Evolutionary conservation across 2,329 filamentous ascomycete genomes (phyloP), one percentile per base, ranked within the genome.

Genomic region (Paecilomyces niveus): DNA sequence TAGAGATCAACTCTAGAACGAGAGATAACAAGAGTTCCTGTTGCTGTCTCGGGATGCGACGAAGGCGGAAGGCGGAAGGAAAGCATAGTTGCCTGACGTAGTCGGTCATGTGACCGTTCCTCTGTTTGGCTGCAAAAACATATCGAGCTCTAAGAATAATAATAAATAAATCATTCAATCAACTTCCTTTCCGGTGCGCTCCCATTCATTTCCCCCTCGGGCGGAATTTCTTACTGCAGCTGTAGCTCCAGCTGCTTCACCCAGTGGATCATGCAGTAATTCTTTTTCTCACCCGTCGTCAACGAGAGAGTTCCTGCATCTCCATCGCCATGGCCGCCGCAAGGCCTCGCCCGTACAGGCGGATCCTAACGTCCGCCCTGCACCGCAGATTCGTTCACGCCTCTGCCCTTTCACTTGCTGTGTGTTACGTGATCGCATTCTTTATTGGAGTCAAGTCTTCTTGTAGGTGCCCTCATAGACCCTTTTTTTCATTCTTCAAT

Each of bases 321-420:
- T 63, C 53, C 67, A 51, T 45, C 58, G 71, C 60, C 62, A 76
- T 76, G 74, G 73, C 73, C 61, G 63, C 68, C 53, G 61, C 68
- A 57, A 66, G 65, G 67, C 74, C 73, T 61, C 72, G 77, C 64
- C 76, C 74, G 49, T 96, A 96, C 76, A 89, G 91, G 80, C 90
- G 96, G 78, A 95, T 95, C 74, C 79, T 97, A 65, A 95, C 93
- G 61, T 92, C 93, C 54, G 87, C 89, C 56, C 80, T 97, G 63
- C 93, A 97, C 74, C 83, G 89, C 68, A 85, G 92, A 68, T 97
- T 97, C 76, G 88, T 89, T 54, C 87, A 86, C 62, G 91, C 90
- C 11, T 88, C 89, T 54, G 81, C 84, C 13, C 78, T 90, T 62
- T 80, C 92, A 13, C 76, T 94, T 9, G 76, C 81, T 54, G 79